These are phyloP conservation scores for Pleurotus eryngii DNA, from an alignment of 768 basidiomycete species.

Conservation along the genomic window DNA sequence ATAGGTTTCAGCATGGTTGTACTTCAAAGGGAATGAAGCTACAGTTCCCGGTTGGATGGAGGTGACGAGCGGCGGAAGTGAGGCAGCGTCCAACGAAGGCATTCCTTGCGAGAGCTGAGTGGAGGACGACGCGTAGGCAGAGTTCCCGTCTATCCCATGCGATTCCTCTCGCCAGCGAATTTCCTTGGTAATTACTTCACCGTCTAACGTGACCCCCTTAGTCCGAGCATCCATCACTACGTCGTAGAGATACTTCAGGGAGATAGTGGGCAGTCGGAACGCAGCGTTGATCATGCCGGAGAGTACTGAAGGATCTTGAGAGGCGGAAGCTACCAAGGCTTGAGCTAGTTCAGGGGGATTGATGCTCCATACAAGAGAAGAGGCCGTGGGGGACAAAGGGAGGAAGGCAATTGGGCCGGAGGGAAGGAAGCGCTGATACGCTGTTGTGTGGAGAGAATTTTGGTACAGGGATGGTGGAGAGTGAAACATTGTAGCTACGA, in stretches of 20 bases:
- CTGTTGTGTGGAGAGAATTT: constrained; percentile 64
- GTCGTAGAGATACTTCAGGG: constrained; percentile 63
- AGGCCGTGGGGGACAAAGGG: constrained; percentile 72
- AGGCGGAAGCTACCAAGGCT: constrained; percentile 54
- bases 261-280: constrained; percentile 78
- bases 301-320: constrained; percentile 53
- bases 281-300: constrained; percentile 83
- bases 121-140: constrained; percentile 55
- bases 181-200: constrained; percentile 52
- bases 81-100: constrained; percentile 57
- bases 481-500: constrained; percentile 87
- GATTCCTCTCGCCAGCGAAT: constrained; percentile 72
- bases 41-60: constrained; percentile 68
- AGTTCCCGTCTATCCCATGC: constrained; percentile 60
- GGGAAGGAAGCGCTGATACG: constrained; percentile 92
- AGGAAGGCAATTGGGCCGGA: constrained; percentile 96
- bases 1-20: constrained; percentile 85
- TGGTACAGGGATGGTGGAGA: constrained; percentile 59
- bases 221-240: constrained; percentile 54
- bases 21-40: constrained; percentile 88
- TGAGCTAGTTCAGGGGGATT: constrained; percentile 63
- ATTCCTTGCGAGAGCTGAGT: constrained; percentile 39
- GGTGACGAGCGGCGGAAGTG: constrained; percentile 71
- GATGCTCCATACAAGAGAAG: constrained; percentile 95
- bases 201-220: constrained; percentile 42